Percentiles rank a stretch among this genome's conserved stretches.
These are phyloP conservation scores for Schwanniomyces pseudopolymorphus DNA, from an alignment of 805 yeast species.

Conservation along the genomic window DNA sequence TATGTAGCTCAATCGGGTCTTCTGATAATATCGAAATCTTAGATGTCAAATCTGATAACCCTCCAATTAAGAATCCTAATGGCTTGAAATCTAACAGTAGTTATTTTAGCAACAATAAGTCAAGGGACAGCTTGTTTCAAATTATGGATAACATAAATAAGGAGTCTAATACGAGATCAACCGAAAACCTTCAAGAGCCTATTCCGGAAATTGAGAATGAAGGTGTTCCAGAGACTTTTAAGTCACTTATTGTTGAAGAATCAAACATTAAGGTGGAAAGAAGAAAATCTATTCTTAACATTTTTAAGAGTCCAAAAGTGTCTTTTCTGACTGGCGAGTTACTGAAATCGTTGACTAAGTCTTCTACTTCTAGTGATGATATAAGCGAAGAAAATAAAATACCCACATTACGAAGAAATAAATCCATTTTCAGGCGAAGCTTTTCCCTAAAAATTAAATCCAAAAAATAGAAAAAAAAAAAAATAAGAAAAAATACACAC, in stretches of 20 bases:
- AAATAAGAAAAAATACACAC: too few relatives aligned
- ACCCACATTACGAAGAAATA: constrained; percentile 3
- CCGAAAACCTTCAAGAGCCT: not conserved
- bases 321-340: not conserved
- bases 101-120: not conserved
- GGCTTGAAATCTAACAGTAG: not conserved
- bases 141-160: not conserved
- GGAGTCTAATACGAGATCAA: not conserved
- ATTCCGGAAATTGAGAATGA: not conserved
- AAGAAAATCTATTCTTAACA: constrained; percentile 15
- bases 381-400: not conserved
- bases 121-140: not conserved
- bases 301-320: constrained; percentile 10
- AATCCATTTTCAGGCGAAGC: constrained; percentile 12
- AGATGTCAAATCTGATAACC: not conserved
- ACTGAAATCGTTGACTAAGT: not conserved
- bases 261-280: not conserved
- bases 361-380: constrained; percentile 1
- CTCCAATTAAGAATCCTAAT: not conserved
- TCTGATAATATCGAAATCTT: not conserved
- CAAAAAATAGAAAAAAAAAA: constrained; percentile 4
- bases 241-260: not conserved
- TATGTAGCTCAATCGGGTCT: constrained; percentile 3
- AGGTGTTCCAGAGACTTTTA: not conserved
- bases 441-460: constrained; percentile 17